Percentiles rank a stretch among this genome's conserved stretches.
These are phyloP conservation scores for Cladosporium sp. DNA, from an alignment of 2,329 filamentous ascomycete species.

Conservation along the genomic window DNA sequence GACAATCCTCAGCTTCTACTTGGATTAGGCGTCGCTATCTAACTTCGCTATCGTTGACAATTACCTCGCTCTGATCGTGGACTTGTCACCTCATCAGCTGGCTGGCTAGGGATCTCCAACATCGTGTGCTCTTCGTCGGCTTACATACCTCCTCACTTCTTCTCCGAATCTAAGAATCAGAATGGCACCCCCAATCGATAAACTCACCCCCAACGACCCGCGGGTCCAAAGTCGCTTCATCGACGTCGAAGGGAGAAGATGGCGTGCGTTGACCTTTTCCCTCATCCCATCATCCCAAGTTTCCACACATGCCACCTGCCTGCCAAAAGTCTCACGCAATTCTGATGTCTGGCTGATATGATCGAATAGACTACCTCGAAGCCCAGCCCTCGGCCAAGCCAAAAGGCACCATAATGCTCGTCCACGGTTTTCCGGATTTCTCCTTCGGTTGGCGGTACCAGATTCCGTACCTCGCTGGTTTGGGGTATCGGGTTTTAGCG, in stretches of 20 bases:
- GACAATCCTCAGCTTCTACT: too few species aligned
- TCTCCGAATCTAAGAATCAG: too few species aligned
- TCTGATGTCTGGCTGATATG: not conserved
- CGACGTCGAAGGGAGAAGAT: slow-evolving; percentile 63
- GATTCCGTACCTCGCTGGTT: slow-evolving; percentile 67
- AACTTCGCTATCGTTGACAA: too few species aligned
- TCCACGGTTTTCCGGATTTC: slow-evolving; percentile 72
- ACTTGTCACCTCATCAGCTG: too few species aligned
- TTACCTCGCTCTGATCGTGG: too few species aligned
- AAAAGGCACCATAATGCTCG: slow-evolving; percentile 51
- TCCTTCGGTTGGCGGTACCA: slow-evolving; percentile 85
- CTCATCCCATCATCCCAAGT: too few species aligned
- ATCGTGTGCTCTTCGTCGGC: too few species aligned
- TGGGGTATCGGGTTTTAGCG: slow-evolving; percentile 73
- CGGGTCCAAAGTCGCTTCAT: slow-evolving; percentile 48
- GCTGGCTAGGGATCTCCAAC: too few species aligned
- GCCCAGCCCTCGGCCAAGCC: slow-evolving; percentile 15
- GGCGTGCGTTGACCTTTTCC: slow-evolving; percentile 50
- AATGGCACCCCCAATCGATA: slow-evolving; percentile 20
- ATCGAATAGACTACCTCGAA: slow-evolving; percentile 48
- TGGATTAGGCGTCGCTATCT: too few species aligned
- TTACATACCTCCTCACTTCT: too few species aligned
- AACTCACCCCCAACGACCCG: slow-evolving; percentile 20
- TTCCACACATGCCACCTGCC: not conserved
- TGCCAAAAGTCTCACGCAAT: not conserved